Evolutionary conservation across 2,329 filamentous ascomycete genomes (phyloP).

Genomic region (Colletotrichum lupini): DNA sequence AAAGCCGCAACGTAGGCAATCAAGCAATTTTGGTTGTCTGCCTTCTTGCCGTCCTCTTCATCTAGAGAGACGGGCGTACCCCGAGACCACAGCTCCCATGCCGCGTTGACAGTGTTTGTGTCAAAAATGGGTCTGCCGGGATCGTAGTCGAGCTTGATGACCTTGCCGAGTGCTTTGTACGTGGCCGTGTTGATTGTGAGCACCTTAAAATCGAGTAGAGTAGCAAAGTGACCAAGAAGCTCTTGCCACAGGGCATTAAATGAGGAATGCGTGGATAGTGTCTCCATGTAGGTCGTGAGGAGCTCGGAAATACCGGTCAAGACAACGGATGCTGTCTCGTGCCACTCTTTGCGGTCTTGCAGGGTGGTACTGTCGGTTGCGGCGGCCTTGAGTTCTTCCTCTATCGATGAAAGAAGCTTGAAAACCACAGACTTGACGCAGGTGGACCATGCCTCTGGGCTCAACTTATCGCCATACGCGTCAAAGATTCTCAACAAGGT

Average conservation of each 20-base stretch:
- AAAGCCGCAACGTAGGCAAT: conserved; percentile 84
- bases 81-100: conserved; percentile 78
- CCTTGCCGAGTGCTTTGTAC: conserved; percentile 74
- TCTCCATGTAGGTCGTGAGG: conserved; percentile 80
- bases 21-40: conserved; percentile 84
- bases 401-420: conserved; percentile 78
- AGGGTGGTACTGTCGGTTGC: conserved; percentile 44
- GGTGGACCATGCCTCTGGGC: conserved; percentile 82
- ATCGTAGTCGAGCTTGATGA: conserved; percentile 64
- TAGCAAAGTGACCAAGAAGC: conserved; percentile 75
- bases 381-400: conserved; percentile 60
- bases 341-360: conserved; percentile 68
- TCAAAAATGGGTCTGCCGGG: conserved; percentile 62
- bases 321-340: conserved; percentile 80
- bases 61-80: conserved; percentile 65
- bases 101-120: conserved; percentile 66
- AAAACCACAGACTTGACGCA: conserved; percentile 87
- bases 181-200: conserved; percentile 79
- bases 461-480: conserved; percentile 85
- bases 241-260: conserved; percentile 82
- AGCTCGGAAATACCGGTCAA: conserved; percentile 79
- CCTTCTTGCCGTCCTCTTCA: conserved; percentile 47
- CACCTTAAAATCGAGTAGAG: conserved; percentile 69
- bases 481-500: conserved; percentile 92
- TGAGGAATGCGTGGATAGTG: conserved; percentile 72